Conservation (phyloP, 2,329 filamentous ascomycete species). For the Westerdykella ornata region DNA sequence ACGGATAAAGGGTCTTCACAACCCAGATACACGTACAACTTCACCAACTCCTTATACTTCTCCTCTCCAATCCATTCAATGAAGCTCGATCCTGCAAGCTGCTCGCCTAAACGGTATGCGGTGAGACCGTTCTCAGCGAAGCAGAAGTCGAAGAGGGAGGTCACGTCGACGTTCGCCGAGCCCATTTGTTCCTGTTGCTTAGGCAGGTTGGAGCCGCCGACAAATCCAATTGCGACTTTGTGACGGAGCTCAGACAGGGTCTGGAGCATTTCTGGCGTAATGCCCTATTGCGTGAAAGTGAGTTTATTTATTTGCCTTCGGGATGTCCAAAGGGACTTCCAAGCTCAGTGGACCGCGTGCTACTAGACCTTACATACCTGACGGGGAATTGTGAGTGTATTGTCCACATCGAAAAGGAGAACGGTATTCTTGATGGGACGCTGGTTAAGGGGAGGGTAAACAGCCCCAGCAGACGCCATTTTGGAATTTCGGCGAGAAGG, state of each 20-base stretch:
- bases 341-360: background rate
- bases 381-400: slow-evolving; percentile 78
- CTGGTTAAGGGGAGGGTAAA: slow-evolving; percentile 69
- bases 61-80: slow-evolving; percentile 87
- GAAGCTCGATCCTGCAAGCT: slow-evolving; percentile 74
- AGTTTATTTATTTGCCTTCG: background rate
- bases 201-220: slow-evolving; percentile 82
- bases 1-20: background rate
- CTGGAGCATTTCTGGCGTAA: slow-evolving; percentile 73
- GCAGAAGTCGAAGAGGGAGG: slow-evolving; percentile 89
- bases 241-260: slow-evolving; percentile 74
- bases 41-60: slow-evolving; percentile 70
- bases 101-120: slow-evolving; percentile 74
- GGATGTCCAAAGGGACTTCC: background rate
- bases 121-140: slow-evolving; percentile 96
- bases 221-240: slow-evolving; percentile 83
- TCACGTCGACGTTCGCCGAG: slow-evolving; percentile 58
- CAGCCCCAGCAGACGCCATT: slow-evolving; percentile 39
- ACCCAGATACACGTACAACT: slow-evolving; percentile 40
- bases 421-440: slow-evolving; percentile 90
- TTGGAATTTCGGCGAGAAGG: background rate
- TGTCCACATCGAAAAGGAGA: slow-evolving; percentile 93
- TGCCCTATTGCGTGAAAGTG: slow-evolving; percentile 28
- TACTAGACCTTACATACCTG: slow-evolving; percentile 45
- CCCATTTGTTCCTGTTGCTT: slow-evolving; percentile 98